These are phyloP conservation scores for Botrytis byssoidea DNA, from an alignment of 2,329 filamentous ascomycete genomes.

Conservation along the genomic window DNA sequence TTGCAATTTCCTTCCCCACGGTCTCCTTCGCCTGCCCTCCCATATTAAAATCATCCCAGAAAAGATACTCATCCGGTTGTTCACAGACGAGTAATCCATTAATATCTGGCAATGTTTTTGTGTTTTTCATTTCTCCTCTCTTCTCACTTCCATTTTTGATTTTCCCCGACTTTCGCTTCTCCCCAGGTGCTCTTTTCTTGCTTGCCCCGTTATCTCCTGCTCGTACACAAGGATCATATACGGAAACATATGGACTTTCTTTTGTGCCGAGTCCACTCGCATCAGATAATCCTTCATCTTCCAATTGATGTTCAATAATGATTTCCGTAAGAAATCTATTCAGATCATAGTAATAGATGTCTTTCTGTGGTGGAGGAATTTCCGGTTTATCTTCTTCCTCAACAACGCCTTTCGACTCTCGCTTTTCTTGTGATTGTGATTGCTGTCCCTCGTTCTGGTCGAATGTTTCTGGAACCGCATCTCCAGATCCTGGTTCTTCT, in stretches of 20 bases:
- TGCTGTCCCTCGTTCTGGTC: background rate
- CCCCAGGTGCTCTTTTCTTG: background rate
- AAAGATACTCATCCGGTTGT: slow-evolving; percentile 47
- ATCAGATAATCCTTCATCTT: slow-evolving; percentile 45
- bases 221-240: slow-evolving; percentile 31
- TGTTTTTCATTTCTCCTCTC: background rate
- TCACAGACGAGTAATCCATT: slow-evolving; percentile 41
- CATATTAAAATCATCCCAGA: slow-evolving; percentile 52
- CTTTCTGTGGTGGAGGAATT: slow-evolving; percentile 29
- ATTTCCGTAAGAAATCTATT: slow-evolving; percentile 44
- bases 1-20: slow-evolving; percentile 38
- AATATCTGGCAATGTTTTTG: slow-evolving; percentile 13
- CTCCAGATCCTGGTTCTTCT: background rate
- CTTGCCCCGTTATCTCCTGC: slow-evolving; percentile 28
- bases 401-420: background rate
- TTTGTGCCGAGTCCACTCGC: slow-evolving; percentile 45
- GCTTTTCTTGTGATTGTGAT: background rate
- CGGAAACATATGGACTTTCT: slow-evolving; percentile 26
- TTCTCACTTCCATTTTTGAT: background rate
- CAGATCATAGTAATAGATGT: slow-evolving; percentile 32
- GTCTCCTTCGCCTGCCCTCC: slow-evolving; percentile 40
- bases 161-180: background rate
- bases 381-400: slow-evolving; percentile 18
- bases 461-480: background rate
- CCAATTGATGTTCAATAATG: slow-evolving; percentile 51